Evolutionary conservation across 2,329 filamentous ascomycete genomes (phyloP), one percentile per base, ranked within the genome.

Genomic region (Hypocreales sp.): DNA sequence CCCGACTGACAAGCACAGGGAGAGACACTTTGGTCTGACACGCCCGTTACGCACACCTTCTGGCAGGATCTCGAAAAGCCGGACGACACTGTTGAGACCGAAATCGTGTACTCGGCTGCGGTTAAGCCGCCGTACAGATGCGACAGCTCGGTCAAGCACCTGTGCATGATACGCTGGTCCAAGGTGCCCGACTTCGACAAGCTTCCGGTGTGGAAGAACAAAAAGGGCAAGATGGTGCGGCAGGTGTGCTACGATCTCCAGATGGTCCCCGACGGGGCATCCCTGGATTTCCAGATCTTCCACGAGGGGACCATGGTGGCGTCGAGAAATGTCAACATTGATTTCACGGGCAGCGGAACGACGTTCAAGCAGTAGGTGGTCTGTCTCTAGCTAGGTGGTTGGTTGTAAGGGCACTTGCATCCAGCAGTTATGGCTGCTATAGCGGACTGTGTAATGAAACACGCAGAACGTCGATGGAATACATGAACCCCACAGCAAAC

Each of bases 251-350:
- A 35, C n/a, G 22, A 28, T 2, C 16, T 37, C 16, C 26, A 22
- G 23, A 35, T 37, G 35, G 23, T 30, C 3, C 20, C 33, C 2
- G 30, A 35, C 8, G 35, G 35, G 8, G 29, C 27, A 3, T 32
- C 33, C 1, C 24, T 37, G 2, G 35, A 37, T 11, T 31, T 37
- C 5, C 26, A 35, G 11, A 29, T 37, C n/a, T 30, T 30, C 8
- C 12, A 34, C 12, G 17, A 31, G 0, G 25, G 12, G 1, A 15
- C 12, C 4, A 14, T 37, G 7, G 28, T 37, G 5, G 35, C 31
- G 1, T 31, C 33, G 1, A 31, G 31, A 14, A 35, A 37, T 13
- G 27, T 37, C 2, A 16, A 22, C 0, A 27, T 31, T 8, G 35
- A 37, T 10, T 37, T 31, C 15, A 25, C 22, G 1, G 24, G 20